Conservation (phyloP, 257 asterid species). For the Asclepias syriaca region DNA sequence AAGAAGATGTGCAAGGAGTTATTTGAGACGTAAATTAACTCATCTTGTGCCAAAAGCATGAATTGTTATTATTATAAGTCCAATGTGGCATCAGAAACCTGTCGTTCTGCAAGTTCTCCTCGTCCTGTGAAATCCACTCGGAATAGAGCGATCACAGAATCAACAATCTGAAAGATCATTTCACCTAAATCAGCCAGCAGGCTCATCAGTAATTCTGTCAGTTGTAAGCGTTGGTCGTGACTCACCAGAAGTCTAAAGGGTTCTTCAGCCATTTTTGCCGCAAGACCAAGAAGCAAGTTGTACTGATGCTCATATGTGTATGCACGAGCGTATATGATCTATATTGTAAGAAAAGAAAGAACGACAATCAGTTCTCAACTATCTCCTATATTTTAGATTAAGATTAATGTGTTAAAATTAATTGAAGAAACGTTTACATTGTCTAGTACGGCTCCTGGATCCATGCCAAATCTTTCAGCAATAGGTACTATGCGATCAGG, state of each 20-base stretch:
- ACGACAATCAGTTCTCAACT: neutral
- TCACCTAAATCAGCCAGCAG: constrained; percentile 16
- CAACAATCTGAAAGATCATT: constrained; percentile 64
- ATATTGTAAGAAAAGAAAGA: neutral
- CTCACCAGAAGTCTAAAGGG: constrained; percentile 95
- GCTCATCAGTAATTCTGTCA: constrained; percentile 9
- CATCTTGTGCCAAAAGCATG: constrained; percentile 11
- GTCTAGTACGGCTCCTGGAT: constrained; percentile 98
- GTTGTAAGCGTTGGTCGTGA: constrained; percentile 7
- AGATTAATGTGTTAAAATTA: neutral
- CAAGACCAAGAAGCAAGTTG: constrained; percentile 93
- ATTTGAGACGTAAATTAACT: neutral
- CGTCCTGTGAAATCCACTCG: constrained; percentile 97
- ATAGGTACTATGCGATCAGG: constrained; percentile 95
- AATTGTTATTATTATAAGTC: neutral
- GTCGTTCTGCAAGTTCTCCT: constrained; percentile 98
- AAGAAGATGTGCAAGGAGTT: constrained; percentile 11
- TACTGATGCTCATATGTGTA: constrained; percentile 98
- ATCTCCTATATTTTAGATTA: neutral
- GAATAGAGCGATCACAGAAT: constrained; percentile 91
- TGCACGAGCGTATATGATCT: constrained; percentile 99
- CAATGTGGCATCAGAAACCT: constrained; percentile 36
- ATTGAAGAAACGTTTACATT: constrained; percentile 43
- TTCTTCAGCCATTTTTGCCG: constrained; percentile 99
- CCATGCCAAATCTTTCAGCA: constrained; percentile 99